Evolutionary conservation across 495 filamentous ascomycete species (phyloP).

Genomic region (Sordaria brevicollis): DNA sequence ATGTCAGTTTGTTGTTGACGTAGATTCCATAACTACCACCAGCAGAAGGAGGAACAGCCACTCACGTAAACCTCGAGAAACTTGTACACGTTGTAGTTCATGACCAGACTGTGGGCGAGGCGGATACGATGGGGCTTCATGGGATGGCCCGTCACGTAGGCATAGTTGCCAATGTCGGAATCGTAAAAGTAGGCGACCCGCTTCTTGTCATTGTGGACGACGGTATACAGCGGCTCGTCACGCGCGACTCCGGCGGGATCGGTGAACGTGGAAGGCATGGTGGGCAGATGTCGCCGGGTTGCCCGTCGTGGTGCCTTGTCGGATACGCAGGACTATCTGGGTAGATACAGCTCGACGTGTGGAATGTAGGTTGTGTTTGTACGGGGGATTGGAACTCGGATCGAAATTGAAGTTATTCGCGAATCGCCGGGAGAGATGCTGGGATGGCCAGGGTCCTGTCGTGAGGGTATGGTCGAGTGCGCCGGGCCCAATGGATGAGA

Average conservation of each 20-base stretch:
- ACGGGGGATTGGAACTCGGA: neutral
- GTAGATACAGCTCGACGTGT: too few relatives aligned
- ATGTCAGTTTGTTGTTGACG: conserved; percentile 2
- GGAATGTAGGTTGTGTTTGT: neutral
- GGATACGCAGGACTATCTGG: neutral
- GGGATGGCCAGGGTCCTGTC: neutral
- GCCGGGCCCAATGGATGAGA: neutral
- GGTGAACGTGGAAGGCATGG: conserved; percentile 13
- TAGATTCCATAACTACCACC: neutral
- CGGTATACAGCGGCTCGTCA: conserved; percentile 19
- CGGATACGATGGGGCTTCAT: conserved; percentile 99
- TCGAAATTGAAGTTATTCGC: neutral
- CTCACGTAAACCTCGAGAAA: conserved; percentile 98
- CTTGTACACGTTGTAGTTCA: conserved; percentile 98
- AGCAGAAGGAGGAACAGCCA: conserved; percentile 5
- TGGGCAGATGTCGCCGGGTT: neutral
- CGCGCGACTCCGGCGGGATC: conserved; percentile 26
- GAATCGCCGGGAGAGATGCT: neutral
- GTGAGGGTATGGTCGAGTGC: neutral
- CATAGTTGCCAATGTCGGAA: conserved; percentile 92
- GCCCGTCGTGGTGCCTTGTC: neutral
- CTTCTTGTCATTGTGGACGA: conserved; percentile 37
- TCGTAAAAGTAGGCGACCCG: conserved; percentile 96
- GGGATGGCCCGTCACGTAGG: conserved; percentile 94
- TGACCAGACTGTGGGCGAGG: conserved; percentile 91